Evolutionary conservation across 169 alveolate species (phyloP).

Genomic region (Plasmodium cynomolgi): DNA sequence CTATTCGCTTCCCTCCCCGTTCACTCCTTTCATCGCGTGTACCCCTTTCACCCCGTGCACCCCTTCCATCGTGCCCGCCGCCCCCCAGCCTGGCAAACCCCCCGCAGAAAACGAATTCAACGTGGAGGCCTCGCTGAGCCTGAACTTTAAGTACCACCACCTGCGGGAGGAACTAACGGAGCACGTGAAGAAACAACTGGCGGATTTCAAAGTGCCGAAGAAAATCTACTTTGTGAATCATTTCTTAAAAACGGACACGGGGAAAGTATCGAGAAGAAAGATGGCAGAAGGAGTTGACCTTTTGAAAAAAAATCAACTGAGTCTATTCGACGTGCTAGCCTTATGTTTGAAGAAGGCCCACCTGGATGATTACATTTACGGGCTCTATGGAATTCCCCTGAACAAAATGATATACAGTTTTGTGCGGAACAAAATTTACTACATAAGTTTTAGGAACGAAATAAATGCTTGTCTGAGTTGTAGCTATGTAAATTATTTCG

Average conservation of each 20-base stretch:
- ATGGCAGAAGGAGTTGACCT: slow-evolving; percentile 33
- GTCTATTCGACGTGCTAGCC: slow-evolving; percentile 37
- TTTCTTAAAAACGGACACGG: slow-evolving; percentile 70
- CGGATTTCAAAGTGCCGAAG: slow-evolving; percentile 64
- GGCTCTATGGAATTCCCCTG: slow-evolving; percentile 65
- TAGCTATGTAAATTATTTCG: slow-evolving; percentile 59
- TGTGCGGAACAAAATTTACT: slow-evolving; percentile 24
- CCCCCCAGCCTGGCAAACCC: background rate
- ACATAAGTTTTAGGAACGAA: slow-evolving; percentile 72
- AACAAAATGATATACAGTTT: slow-evolving; percentile 49
- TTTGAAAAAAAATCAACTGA: slow-evolving; percentile 10
- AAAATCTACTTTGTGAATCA: slow-evolving; percentile 63
- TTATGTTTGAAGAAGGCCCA: slow-evolving; percentile 48
- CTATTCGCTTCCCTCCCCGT: background rate
- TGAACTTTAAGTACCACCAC: slow-evolving; percentile 16
- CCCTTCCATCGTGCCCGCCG: no score
- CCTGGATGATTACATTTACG: slow-evolving; percentile 36
- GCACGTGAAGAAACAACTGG: slow-evolving; percentile 13
- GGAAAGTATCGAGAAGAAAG: slow-evolving; percentile 60
- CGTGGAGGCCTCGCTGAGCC: background rate
- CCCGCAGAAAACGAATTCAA: background rate
- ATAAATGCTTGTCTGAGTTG: slow-evolving; percentile 65
- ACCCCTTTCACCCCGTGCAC: no score
- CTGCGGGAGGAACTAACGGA: background rate
- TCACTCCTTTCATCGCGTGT: no score